phyloP scores from a whole-genome alignment of 2,329 filamentous ascomycete species.

The Coniella vitis region DNA sequence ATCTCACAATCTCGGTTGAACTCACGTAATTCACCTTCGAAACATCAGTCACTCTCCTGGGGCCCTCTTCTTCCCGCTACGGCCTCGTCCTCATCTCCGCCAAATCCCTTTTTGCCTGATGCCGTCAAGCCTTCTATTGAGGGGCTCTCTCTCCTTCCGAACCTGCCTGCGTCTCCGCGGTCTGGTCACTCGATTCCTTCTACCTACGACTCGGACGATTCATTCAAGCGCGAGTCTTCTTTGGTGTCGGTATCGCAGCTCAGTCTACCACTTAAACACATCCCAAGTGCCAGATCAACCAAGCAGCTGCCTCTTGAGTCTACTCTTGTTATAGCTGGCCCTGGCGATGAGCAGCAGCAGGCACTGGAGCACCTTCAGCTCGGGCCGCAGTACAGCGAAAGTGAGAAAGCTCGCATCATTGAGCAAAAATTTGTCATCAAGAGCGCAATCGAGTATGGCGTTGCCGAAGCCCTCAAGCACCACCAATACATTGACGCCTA shows the following conservation, averaged over 20 bases:
- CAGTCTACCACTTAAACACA: slow-evolving; percentile 2
- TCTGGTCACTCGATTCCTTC: slow-evolving; percentile 12
- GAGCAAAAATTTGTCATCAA: slow-evolving; percentile 36
- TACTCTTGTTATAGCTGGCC: not conserved
- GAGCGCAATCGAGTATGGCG: slow-evolving; percentile 49
- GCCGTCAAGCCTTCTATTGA: slow-evolving; percentile 16
- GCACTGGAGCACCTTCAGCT: not conserved
- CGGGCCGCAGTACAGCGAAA: slow-evolving; percentile 10
- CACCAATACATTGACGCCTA: slow-evolving; percentile 56
- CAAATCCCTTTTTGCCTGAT: slow-evolving; percentile 9
- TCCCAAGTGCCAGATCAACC: not conserved
- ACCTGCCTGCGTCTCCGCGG: slow-evolving; percentile 8
- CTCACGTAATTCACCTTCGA: slow-evolving; percentile 7
- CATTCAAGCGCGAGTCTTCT: slow-evolving; percentile 14
- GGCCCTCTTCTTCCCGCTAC: not conserved
- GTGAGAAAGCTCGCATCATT: slow-evolving; percentile 10
- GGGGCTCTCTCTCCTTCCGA: slow-evolving; percentile 2
- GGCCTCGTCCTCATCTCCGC: slow-evolving; percentile 3
- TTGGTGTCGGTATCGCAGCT: slow-evolving; percentile 6
- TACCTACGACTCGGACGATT: slow-evolving; percentile 14
- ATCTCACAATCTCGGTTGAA: not conserved
- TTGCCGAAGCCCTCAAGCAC: slow-evolving; percentile 50
- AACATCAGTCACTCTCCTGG: not conserved
- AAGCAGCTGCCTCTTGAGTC: not conserved
- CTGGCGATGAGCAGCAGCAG: not conserved